These are phyloP conservation scores for Ramalina intermedia DNA, from an alignment of 495 filamentous ascomycete genomes.

Conservation along the genomic window DNA sequence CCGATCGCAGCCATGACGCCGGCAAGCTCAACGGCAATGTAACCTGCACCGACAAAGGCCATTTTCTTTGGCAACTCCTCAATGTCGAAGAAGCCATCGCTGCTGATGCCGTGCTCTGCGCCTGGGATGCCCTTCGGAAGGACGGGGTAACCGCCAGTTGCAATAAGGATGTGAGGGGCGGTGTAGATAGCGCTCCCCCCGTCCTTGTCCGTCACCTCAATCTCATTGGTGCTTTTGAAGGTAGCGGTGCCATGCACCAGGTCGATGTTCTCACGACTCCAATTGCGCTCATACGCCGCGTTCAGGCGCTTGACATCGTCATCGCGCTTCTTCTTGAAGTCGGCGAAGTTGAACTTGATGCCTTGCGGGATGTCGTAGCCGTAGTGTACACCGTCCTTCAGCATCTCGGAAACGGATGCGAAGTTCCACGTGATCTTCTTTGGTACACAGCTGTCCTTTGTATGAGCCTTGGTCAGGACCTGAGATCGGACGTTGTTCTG, in stretches of 20 bases:
- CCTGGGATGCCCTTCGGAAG: constrained; percentile 32
- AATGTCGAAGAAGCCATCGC: constrained; percentile 85
- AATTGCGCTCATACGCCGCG: constrained; percentile 42
- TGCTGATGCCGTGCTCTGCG: constrained; percentile 42
- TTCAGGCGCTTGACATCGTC: constrained; percentile 35
- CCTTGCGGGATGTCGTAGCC: constrained; percentile 39
- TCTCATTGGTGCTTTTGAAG: constrained; percentile 34
- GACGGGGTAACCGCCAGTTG: constrained; percentile 38
- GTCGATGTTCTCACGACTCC: constrained; percentile 40
- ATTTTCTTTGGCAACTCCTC: constrained; percentile 79
- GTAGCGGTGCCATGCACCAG: constrained; percentile 41
- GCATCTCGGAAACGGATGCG: constrained; percentile 39
- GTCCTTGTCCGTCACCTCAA: constrained; percentile 34
- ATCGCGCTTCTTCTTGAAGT: constrained; percentile 43
- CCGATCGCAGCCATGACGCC: constrained; percentile 88
- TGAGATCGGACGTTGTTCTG: not conserved
- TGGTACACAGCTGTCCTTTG: constrained; percentile 37
- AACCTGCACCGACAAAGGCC: constrained; percentile 87
- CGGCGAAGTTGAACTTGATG: constrained; percentile 33
- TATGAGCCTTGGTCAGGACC: not conserved
- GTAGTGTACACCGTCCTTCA: constrained; percentile 36
- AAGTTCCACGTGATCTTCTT: constrained; percentile 54
- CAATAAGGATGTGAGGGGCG: constrained; percentile 41
- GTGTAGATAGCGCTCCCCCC: constrained; percentile 33
- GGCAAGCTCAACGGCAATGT: constrained; percentile 91